Conservation (phyloP, 495 filamentous ascomycete genomes). For the Cercophora samala region DNA sequence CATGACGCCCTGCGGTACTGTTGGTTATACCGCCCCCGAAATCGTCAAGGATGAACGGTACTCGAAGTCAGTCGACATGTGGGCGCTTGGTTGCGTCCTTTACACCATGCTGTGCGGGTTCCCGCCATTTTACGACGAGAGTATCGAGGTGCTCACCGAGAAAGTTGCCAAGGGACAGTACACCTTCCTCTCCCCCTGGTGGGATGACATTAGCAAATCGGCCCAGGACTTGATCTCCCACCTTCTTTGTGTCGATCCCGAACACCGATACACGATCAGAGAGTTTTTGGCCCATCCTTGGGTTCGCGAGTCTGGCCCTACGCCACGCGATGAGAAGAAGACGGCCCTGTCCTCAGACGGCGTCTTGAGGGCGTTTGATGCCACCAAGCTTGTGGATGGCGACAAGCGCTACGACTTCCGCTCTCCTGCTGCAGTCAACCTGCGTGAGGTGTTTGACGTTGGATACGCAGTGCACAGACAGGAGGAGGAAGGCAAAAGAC, state of each 20-base stretch:
- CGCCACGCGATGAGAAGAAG: constrained; percentile 62
- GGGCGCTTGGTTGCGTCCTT: constrained; percentile 94
- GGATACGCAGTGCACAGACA: constrained; percentile 94
- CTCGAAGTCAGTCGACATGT: constrained; percentile 99
- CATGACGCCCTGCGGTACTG: constrained; percentile 98
- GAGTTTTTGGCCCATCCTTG: constrained; percentile 91
- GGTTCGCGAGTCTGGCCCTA: constrained; percentile 63
- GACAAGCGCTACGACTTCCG: constrained; percentile 83
- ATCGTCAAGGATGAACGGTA: constrained; percentile 99
- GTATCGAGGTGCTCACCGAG: constrained; percentile 93
- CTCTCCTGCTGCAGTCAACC: constrained; percentile 89
- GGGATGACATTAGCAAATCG: constrained; percentile 96
- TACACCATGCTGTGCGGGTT: constrained; percentile 97
- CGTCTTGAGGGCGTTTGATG: constrained; percentile 51
- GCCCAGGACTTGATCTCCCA: constrained; percentile 94
- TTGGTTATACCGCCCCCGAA: constrained; percentile 97
- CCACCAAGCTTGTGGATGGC: constrained; percentile 56
- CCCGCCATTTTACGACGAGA: constrained; percentile 98
- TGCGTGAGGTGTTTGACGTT: constrained; percentile 96
- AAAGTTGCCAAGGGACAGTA: constrained; percentile 97
- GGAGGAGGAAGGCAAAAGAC: constrained; percentile 90
- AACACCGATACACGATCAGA: constrained; percentile 82
- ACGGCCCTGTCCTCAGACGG: constrained; percentile 39
- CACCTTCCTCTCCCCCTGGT: constrained; percentile 98
- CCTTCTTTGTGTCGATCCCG: constrained; percentile 86